A percentile compares a stretch with the other conserved stretches of the same genome.
These are phyloP conservation scores for Dichomitus squalens DNA, from an alignment of 1,284 basidiomycete species.

Conservation along the genomic window DNA sequence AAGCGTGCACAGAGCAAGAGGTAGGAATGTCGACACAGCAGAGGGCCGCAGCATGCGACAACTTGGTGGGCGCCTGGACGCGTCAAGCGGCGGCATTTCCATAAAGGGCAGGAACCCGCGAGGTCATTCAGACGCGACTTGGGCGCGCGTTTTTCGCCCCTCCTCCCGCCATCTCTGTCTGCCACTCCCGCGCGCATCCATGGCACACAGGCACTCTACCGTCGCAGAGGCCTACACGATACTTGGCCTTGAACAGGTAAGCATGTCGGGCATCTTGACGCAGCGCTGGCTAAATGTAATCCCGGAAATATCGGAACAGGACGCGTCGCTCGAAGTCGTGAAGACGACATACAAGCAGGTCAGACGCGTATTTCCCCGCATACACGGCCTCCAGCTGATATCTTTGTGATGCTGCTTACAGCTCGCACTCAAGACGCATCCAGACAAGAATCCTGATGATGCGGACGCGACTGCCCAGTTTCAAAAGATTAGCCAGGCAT, in stretches of 20 bases:
- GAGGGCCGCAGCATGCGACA: background rate
- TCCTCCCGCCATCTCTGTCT: background rate
- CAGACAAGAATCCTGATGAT: constrained; percentile 72
- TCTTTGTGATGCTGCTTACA: constrained; percentile 29
- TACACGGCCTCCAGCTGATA: background rate
- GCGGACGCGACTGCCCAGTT: constrained; percentile 67
- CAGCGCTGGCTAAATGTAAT: background rate
- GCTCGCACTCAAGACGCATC: constrained; percentile 69
- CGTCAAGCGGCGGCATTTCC: background rate
- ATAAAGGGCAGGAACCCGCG: background rate
- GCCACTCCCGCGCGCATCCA: constrained; percentile 19
- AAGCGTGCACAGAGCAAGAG: background rate
- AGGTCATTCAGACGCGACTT: constrained; percentile 18
- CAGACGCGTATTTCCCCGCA: constrained; percentile 1
- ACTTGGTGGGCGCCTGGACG: background rate
- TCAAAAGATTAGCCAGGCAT: constrained; percentile 68
- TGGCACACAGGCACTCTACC: constrained; percentile 39
- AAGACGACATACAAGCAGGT: constrained; percentile 72
- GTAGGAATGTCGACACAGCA: background rate
- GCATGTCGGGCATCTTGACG: constrained; percentile 1
- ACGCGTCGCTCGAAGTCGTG: constrained; percentile 59
- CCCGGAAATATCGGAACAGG: constrained; percentile 39
- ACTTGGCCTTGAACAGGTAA: constrained; percentile 63
- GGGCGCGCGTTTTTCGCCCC: constrained; percentile 21
- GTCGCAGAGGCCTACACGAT: constrained; percentile 53